Conservation (phyloP, 2,329 filamentous ascomycete species). For the Scedosporium dehoogii region DNA sequence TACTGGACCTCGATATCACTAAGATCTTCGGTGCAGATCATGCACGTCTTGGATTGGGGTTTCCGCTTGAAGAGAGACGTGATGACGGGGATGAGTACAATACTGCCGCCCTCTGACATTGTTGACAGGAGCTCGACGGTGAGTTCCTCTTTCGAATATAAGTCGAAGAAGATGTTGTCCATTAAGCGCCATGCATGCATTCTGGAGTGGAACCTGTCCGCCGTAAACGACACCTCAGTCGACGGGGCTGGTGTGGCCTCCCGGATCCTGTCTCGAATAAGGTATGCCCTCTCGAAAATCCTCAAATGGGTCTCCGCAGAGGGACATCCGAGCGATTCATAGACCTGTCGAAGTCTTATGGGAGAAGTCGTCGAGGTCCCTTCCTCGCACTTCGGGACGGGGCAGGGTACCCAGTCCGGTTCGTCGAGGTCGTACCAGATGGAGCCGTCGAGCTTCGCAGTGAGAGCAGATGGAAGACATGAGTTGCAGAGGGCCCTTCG, state of each 20-base stretch:
- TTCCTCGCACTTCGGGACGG: neutral
- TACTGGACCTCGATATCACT: slow-evolving; percentile 6
- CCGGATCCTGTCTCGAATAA: neutral
- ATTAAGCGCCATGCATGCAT: neutral
- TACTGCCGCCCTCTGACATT: neutral
- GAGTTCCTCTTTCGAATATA: neutral
- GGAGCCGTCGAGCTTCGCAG: slow-evolving; percentile 4
- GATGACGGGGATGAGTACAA: neutral
- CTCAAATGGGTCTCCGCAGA: neutral
- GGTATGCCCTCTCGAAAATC: neutral
- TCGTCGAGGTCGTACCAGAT: slow-evolving; percentile 10
- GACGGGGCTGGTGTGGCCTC: neutral
- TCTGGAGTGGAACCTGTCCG: neutral
- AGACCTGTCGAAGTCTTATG: neutral
- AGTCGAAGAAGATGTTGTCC: neutral
- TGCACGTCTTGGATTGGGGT: slow-evolving; percentile 4
- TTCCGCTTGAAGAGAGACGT: neutral
- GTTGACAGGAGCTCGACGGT: neutral
- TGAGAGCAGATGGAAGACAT: slow-evolving; percentile 8
- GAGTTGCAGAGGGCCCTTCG: slow-evolving; percentile 9
- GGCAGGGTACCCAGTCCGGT: slow-evolving; percentile 11
- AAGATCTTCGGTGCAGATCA: slow-evolving; percentile 9
- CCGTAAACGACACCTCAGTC: neutral
- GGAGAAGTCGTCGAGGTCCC: neutral
- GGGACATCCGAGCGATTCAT: neutral